These are phyloP conservation scores for Beta macrorhiza DNA, from an alignment of 179 eudicot species.

Conservation along the genomic window DNA sequence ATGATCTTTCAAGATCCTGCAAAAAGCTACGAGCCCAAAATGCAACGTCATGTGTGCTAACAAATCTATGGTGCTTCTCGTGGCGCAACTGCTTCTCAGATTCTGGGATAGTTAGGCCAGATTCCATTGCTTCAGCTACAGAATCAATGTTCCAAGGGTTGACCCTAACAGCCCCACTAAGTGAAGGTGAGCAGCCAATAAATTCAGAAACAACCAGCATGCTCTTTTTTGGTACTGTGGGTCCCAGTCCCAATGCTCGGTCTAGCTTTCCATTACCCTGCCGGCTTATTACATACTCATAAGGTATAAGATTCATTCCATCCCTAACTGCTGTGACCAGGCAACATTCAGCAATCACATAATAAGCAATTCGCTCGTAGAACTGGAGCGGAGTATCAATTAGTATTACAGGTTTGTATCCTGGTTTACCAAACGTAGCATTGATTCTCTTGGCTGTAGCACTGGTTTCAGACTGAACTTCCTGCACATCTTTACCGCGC, in stretches of 20 bases:
- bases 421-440: conserved; percentile 47
- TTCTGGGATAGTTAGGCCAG: conserved; percentile 55
- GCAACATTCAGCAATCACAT: conserved; percentile 84
- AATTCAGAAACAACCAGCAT: conserved; percentile 94
- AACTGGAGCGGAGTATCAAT: conserved; percentile 69
- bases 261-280: conserved; percentile 73
- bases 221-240: conserved; percentile 65
- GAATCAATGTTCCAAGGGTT: conserved; percentile 91
- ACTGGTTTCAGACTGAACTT: conserved; percentile 66
- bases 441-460: conserved; percentile 67
- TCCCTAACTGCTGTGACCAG: conserved; percentile 93
- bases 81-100: conserved; percentile 81
- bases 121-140: conserved; percentile 82
- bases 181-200: conserved; percentile 91
- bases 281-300: conserved; percentile 76
- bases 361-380: conserved; percentile 78
- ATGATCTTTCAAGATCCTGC: conserved; percentile 87
- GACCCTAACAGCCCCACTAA: conserved; percentile 88
- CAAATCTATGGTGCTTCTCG: conserved; percentile 84
- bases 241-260: conserved; percentile 46
- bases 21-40: conserved; percentile 90
- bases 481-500: conserved; percentile 79
- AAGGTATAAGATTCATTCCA: conserved; percentile 94
- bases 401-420: conserved; percentile 71
- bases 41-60: conserved; percentile 83